These are phyloP conservation scores for Rhizopogon roseolus DNA, from an alignment of 768 basidiomycete genomes.

Conservation along the genomic window DNA sequence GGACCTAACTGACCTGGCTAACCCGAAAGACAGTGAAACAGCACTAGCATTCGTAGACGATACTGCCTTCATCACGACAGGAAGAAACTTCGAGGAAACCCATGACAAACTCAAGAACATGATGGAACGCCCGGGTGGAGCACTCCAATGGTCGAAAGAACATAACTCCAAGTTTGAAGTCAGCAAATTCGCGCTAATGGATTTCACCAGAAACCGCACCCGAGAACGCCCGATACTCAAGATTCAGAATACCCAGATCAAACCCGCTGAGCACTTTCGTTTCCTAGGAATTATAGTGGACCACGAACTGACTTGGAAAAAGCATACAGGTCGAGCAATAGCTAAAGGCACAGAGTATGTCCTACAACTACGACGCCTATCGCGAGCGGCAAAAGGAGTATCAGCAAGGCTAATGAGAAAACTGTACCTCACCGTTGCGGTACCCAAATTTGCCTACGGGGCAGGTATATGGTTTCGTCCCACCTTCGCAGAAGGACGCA, in stretches of 20 bases:
- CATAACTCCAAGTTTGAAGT: constrained; percentile 9
- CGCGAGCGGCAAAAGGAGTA: not conserved
- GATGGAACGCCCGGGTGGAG: constrained; percentile 15
- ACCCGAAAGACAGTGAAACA: constrained; percentile 9
- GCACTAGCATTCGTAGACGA: constrained; percentile 25
- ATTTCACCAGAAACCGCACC: not conserved
- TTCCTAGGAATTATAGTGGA: constrained; percentile 3
- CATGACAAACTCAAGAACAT: constrained; percentile 14
- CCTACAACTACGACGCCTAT: not conserved
- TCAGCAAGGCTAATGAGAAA: not conserved
- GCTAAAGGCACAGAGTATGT: not conserved
- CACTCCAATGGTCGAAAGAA: not conserved
- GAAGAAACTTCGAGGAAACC: constrained; percentile 15
- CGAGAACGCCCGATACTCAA: not conserved
- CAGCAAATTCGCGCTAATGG: constrained; percentile 3
- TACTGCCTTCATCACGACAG: constrained; percentile 15
- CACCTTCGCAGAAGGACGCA: not conserved
- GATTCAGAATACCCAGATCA: not conserved
- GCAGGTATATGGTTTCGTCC: constrained; percentile 13
- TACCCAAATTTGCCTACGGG: constrained; percentile 20
- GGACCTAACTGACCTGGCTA: constrained; percentile 11
- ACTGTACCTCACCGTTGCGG: constrained; percentile 9
- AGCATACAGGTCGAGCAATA: not conserved
- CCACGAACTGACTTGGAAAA: constrained; percentile 1
- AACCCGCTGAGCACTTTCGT: not conserved